phyloP scores from a whole-genome alignment of 305 asterid genomes.

The Fraxinus angustifolia region DNA sequence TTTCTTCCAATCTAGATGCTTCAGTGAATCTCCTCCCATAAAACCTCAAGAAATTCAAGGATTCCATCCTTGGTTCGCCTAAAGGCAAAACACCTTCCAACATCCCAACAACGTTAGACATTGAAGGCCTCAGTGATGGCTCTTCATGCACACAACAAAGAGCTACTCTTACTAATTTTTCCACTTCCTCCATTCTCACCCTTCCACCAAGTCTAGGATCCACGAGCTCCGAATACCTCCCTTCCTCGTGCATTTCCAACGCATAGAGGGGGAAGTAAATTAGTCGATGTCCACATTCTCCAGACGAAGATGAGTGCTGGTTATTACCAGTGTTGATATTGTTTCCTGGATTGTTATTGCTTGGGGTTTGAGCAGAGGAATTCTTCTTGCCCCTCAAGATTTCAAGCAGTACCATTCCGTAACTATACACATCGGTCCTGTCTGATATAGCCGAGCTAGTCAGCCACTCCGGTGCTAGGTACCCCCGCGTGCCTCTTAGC shows the following conservation, averaged over 20 bases:
- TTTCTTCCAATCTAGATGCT: conserved; percentile 40
- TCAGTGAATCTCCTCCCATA: conserved; percentile 66
- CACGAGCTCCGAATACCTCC: conserved; percentile 58
- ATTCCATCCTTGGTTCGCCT: conserved; percentile 52
- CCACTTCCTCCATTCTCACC: conserved; percentile 52
- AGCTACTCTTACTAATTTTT: conserved; percentile 62
- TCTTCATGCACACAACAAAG: conserved; percentile 79
- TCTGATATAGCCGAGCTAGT: conserved; percentile 75
- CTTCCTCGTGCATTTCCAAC: conserved; percentile 69
- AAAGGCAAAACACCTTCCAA: conserved; percentile 63
- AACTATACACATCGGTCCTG: conserved; percentile 74
- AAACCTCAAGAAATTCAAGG: conserved; percentile 57
- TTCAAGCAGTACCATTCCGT: conserved; percentile 75
- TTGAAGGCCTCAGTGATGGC: conserved; percentile 63
- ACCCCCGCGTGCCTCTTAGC: conserved; percentile 77
- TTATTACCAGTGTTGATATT: conserved; percentile 10
- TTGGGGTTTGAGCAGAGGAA: conserved; percentile 43
- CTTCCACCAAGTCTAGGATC: conserved; percentile 58
- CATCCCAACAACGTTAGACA: conserved; percentile 69
- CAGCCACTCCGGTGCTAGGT: conserved; percentile 84
- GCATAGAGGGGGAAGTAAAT: conserved; percentile 66
- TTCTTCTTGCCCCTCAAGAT: conserved; percentile 70
- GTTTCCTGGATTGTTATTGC: conserved; percentile 29
- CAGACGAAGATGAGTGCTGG: conserved; percentile 29
- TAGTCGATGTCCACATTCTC: conserved; percentile 37